Percentiles rank a stretch among this genome's conserved stretches.
Conservation (phyloP, 2,329 filamentous ascomycete genomes). For the Colletotrichum truncatum region DNA sequence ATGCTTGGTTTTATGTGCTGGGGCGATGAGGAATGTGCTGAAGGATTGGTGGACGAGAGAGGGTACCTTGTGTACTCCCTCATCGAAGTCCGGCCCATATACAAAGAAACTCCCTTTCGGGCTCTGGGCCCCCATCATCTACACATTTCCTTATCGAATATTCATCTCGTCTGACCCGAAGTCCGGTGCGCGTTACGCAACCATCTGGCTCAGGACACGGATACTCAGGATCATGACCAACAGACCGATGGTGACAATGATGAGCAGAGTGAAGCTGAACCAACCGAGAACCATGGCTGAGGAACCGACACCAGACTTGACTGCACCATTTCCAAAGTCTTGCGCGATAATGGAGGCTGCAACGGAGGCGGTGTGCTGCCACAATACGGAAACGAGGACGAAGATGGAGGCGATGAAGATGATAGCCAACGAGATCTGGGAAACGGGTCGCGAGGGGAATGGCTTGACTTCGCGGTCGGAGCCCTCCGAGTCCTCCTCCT, state of each 20-base stretch:
- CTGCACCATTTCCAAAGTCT: constrained; percentile 89
- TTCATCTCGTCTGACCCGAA: constrained; percentile 15
- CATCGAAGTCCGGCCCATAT: constrained; percentile 6
- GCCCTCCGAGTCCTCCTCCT: constrained; percentile 82
- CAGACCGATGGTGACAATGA: constrained; percentile 94
- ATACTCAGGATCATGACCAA: constrained; percentile 98
- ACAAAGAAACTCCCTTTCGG: background rate
- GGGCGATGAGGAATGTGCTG: constrained; percentile 16
- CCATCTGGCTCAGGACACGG: constrained; percentile 74
- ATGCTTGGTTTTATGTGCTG: constrained; percentile 24
- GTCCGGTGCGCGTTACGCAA: constrained; percentile 33
- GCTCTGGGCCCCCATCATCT: constrained; percentile 5
- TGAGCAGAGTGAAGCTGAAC: constrained; percentile 94
- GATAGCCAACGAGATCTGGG: constrained; percentile 90
- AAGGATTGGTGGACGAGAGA: background rate
- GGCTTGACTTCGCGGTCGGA: constrained; percentile 92
- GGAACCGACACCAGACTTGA: constrained; percentile 88
- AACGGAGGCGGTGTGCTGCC: constrained; percentile 96
- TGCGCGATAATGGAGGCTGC: constrained; percentile 93
- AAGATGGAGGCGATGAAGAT: constrained; percentile 84
- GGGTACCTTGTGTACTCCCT: too few relatives aligned
- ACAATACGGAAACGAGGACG: constrained; percentile 78
- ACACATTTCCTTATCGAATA: constrained; percentile 2
- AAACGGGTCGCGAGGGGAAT: constrained; percentile 91
- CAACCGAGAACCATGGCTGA: constrained; percentile 97